Evolutionary conservation across 768 basidiomycete genomes (phyloP).

Genomic region (Botryobasidium botryosum): DNA sequence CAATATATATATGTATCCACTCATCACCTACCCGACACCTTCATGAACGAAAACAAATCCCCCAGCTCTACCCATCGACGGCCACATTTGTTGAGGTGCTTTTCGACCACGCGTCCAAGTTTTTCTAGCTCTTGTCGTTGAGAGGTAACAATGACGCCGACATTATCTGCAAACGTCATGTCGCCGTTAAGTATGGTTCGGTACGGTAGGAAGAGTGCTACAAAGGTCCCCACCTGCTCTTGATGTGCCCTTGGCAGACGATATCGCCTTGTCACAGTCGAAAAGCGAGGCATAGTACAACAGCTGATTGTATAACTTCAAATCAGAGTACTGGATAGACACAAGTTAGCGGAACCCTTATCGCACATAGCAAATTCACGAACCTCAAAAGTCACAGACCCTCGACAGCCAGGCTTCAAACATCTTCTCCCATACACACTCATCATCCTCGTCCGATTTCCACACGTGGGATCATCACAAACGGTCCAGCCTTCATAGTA

Average conservation of each 20-base stretch:
- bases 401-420: constrained; percentile 47
- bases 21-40: too few relatives aligned
- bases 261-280: constrained; percentile 44
- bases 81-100: constrained; percentile 75
- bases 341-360: neutral
- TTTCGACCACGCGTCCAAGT: constrained; percentile 41
- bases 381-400: constrained; percentile 61
- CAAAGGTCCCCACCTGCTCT: constrained; percentile 16
- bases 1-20: too few relatives aligned
- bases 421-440: constrained; percentile 79
- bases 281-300: constrained; percentile 71
- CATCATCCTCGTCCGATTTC: constrained; percentile 80
- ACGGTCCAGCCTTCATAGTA: constrained; percentile 85
- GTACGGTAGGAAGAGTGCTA: too few relatives aligned
- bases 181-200: too few relatives aligned
- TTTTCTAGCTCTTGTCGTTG: too few relatives aligned
- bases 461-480: constrained; percentile 78
- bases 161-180: too few relatives aligned
- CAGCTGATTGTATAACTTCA: constrained; percentile 76
- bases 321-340: constrained; percentile 56
- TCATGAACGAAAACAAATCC: constrained; percentile 66
- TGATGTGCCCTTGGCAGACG: constrained; percentile 31
- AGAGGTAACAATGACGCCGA: too few relatives aligned
- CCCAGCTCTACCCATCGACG: constrained; percentile 78
- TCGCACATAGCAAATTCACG: constrained; percentile 15